Conservation (phyloP, 331 rosid genomes). For the Acacia pycnantha region DNA sequence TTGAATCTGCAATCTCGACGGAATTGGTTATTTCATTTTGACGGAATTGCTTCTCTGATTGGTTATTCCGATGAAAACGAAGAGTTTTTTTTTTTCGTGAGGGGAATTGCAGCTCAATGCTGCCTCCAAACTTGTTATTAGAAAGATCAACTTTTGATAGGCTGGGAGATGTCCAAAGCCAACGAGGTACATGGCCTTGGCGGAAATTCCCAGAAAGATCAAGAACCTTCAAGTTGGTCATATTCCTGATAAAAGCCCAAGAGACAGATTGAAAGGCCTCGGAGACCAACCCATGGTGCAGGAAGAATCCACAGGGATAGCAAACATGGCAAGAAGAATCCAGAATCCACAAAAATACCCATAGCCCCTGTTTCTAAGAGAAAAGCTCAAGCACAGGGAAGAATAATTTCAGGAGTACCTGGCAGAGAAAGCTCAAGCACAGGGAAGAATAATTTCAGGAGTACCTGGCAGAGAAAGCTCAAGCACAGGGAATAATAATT, state of each 20-base stretch:
- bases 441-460: too few relatives aligned
- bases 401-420: too few relatives aligned
- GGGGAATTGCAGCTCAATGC: constrained; percentile 40
- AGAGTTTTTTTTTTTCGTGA: not conserved
- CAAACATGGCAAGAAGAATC: constrained; percentile 41
- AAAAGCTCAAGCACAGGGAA: too few relatives aligned
- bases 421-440: too few relatives aligned
- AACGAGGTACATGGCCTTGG: constrained; percentile 63
- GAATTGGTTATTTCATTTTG: too few relatives aligned
- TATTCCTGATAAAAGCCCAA: constrained; percentile 63
- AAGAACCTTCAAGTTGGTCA: constrained; percentile 50
- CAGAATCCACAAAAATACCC: constrained; percentile 20
- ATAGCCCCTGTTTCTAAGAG: constrained; percentile 1
- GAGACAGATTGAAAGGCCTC: constrained; percentile 69
- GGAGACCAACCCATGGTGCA: constrained; percentile 51
- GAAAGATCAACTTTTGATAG: constrained; percentile 55
- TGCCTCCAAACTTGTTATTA: constrained; percentile 70
- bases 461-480: too few relatives aligned
- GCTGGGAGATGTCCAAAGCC: constrained; percentile 59
- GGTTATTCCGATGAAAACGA: constrained; percentile 48
- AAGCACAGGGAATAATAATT: too few relatives aligned
- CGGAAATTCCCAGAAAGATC: constrained; percentile 71
- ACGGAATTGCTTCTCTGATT: too few relatives aligned
- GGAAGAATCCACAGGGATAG: constrained; percentile 42
- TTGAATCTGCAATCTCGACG: too few relatives aligned